Evolutionary conservation across 129 eudicot species (phyloP).

Genomic region (Glebionis coronaria): DNA sequence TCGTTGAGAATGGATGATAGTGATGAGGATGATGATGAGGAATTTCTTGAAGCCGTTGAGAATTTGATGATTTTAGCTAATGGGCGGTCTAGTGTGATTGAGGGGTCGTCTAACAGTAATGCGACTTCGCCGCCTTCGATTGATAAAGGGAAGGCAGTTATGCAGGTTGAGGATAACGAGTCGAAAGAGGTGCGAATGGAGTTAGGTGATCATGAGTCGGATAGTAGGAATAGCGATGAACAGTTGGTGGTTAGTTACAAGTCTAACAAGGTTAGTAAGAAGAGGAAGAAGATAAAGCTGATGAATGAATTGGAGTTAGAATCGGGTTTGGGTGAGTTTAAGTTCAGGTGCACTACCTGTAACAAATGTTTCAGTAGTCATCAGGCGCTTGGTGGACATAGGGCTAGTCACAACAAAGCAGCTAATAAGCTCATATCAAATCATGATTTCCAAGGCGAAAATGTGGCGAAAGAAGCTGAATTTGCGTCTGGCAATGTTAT

Average conservation of each 20-base stretch:
- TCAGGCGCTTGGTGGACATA: constrained; percentile 74
- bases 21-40: constrained; percentile 31
- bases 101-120: constrained; percentile 36
- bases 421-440: constrained; percentile 17
- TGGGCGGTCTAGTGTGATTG: background rate
- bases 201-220: constrained; percentile 13
- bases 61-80: constrained; percentile 39
- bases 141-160: constrained; percentile 13
- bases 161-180: no score
- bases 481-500: constrained; percentile 5
- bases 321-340: constrained; percentile 13
- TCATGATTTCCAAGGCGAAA: background rate
- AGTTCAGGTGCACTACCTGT: constrained; percentile 55
- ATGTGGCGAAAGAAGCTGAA: constrained; percentile 13
- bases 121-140: background rate
- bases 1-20: constrained; percentile 6
- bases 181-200: constrained; percentile 1
- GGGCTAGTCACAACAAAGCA: constrained; percentile 51
- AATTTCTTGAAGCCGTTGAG: constrained; percentile 32
- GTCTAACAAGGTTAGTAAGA: no score
- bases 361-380: constrained; percentile 43
- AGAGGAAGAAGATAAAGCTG: constrained; percentile 41
- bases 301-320: constrained; percentile 36
- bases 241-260: background rate
- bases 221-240: background rate